Evolutionary conservation across 2,329 filamentous ascomycete species (phyloP), one percentile per base, ranked within the genome.

Genomic region (Apiospora rasikravindrae): DNA sequence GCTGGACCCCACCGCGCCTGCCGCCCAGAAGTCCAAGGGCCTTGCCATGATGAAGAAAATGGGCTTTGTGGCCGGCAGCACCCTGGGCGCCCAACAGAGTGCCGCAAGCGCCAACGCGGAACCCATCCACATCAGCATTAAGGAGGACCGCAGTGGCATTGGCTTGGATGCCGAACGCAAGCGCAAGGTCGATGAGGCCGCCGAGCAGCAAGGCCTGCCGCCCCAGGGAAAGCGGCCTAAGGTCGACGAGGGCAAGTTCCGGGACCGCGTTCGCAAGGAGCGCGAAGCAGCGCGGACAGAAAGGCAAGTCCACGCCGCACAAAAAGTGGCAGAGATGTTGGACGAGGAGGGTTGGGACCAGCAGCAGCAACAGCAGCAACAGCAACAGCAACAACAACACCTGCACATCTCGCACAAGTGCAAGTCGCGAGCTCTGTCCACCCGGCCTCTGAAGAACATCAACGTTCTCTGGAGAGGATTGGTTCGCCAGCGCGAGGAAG

Each of bases 31-130:
- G 77, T 97, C 92, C 84, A 98, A 98, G 80, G 96, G 96, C 1
- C 90, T 97, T 74, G 91, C 94, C 75, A 98, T 99, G 94, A 98
- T 99, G 95, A 92, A 94, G 29, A 96, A 94, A 82, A 94, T 99
- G 87, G 96, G 96, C 0, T 99, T 97, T 84, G 92, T 90, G 72
- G 86, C 89, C 26, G 95, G 95, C 33, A 90, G 90, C 47, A 88
- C 91, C 0, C 85, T 98, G 3, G 96, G 96, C 1, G 90, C 88
- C 76, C 84, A 86, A n/a, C 83, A 83, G 11, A 82, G 83, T 37
- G 73, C 83, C 37, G 73, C 79, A n/a, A 77, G 77, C 16, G 77
- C 78, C 47, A 74, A 80, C 37, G 76, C 89, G 2, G 94, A 97
- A 80, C 96, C 96, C 0, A 90, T 99, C 72, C 86, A 89, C 45